These are phyloP conservation scores for Cucurbita pepo DNA, from an alignment of 306 rosid species.

Conservation along the genomic window DNA sequence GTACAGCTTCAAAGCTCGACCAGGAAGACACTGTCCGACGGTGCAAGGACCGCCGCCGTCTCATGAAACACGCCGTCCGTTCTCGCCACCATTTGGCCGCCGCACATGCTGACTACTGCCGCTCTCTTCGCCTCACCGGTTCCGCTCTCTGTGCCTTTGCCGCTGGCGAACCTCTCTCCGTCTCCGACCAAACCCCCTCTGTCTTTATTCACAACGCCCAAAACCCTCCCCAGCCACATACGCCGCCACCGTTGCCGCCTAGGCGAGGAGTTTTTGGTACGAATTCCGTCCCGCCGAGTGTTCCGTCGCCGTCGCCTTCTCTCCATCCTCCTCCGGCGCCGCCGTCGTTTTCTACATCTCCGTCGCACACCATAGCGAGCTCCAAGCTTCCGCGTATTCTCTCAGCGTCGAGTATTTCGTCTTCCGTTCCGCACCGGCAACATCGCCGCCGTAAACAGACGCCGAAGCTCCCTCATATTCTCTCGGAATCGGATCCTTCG, in stretches of 20 bases:
- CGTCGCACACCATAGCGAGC: conserved; percentile 35
- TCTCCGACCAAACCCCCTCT: conserved; percentile 70
- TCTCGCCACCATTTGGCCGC: conserved; percentile 93
- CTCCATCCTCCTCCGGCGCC: conserved; percentile 12
- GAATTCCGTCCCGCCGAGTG: conserved; percentile 17
- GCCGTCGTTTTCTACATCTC: conserved; percentile 1
- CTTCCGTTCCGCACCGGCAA: conserved; percentile 5
- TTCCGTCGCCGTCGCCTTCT: conserved; percentile 33
- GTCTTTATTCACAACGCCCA: conserved; percentile 46
- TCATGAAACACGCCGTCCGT: conserved; percentile 68
- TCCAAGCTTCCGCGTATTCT: conserved; percentile 51
- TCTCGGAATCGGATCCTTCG: conserved; percentile 65
- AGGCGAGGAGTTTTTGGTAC: not conserved
- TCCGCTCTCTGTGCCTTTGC: conserved; percentile 61
- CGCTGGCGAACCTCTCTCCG: conserved; percentile 52
- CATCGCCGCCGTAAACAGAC: conserved; percentile 33
- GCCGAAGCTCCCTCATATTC: conserved; percentile 81
- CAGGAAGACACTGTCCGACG: conserved; percentile 89
- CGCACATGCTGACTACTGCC: conserved; percentile 87
- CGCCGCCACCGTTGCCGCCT: conserved; percentile 3
- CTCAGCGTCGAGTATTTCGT: conserved; percentile 22
- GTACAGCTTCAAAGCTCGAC: conserved; percentile 76
- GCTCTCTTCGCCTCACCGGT: conserved; percentile 83
- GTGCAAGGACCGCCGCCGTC: conserved; percentile 89
- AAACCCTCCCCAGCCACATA: conserved; percentile 2